Conservation (phyloP, 2,329 filamentous ascomycete species). For the Alternaria hordeiaustralica region DNA sequence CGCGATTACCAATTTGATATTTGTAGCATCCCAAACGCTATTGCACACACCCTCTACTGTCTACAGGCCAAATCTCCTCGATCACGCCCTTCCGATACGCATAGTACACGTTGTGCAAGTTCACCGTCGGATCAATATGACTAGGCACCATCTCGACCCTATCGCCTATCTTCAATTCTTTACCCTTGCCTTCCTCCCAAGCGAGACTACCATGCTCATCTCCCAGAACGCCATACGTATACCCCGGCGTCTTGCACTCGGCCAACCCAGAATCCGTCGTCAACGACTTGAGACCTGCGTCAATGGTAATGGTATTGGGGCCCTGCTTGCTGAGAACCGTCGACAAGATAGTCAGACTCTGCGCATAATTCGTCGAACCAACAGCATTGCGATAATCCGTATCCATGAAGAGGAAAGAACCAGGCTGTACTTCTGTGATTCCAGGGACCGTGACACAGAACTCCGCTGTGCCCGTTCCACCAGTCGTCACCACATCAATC, state of each 20-base stretch:
- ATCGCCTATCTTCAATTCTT: conserved; percentile 53
- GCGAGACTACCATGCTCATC: conserved; percentile 59
- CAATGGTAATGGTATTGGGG: conserved; percentile 55
- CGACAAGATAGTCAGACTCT: conserved; percentile 58
- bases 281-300: conserved; percentile 59
- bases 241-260: conserved; percentile 54
- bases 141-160: conserved; percentile 61
- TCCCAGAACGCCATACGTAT: conserved; percentile 54
- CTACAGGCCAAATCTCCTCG: conserved; percentile 61
- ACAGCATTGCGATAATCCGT: conserved; percentile 63
- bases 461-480: conserved; percentile 61
- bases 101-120: conserved; percentile 60
- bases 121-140: conserved; percentile 63
- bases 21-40: conserved; percentile 21
- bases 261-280: conserved; percentile 61
- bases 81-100: conserved; percentile 57
- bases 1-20: neutral
- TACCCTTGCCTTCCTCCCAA: conserved; percentile 52
- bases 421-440: conserved; percentile 62
- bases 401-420: conserved; percentile 65
- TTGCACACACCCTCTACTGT: conserved; percentile 60
- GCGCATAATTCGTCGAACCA: conserved; percentile 54
- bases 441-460: conserved; percentile 60
- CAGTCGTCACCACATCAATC: conserved; percentile 60
- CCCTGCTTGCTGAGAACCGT: conserved; percentile 60